Conservation (phyloP, 2,329 filamentous ascomycete species). For the Ambrosiella cleistominuta region DNA sequence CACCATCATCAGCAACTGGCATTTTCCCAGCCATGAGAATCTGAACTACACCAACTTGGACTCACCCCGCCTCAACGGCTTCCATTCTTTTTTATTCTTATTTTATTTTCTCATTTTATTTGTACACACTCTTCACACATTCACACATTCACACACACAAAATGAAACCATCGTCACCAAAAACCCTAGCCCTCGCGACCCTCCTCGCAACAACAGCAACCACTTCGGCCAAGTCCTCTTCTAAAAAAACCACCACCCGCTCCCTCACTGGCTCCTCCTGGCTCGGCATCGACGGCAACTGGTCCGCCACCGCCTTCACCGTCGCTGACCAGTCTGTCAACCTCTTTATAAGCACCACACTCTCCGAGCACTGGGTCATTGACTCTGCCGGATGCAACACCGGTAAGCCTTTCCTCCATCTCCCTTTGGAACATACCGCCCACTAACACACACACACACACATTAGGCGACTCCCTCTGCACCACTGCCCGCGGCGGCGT, state of each 20-base stretch:
- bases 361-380: slow-evolving; percentile 56
- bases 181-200: neutral
- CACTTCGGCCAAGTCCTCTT: neutral
- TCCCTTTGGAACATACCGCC: neutral
- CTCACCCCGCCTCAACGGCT: neutral
- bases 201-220: neutral
- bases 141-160: neutral
- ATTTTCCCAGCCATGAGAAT: too few species aligned
- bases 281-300: slow-evolving; percentile 48
- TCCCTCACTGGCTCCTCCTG: slow-evolving; percentile 10
- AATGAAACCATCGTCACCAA: slow-evolving; percentile 5
- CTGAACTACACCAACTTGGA: too few species aligned
- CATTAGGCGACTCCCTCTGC: slow-evolving; percentile 33
- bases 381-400: slow-evolving; percentile 36
- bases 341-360: slow-evolving; percentile 42
- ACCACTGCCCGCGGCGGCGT: slow-evolving; percentile 37
- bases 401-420: slow-evolving; percentile 22
- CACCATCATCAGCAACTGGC: too few species aligned
- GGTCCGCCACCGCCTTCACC: slow-evolving; percentile 51
- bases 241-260: slow-evolving; percentile 3
- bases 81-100: neutral
- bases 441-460: neutral
- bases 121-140: neutral
- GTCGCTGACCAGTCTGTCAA: slow-evolving; percentile 29
- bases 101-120: neutral